A percentile compares a stretch with the other conserved stretches of the same genome.
phyloP scores from a whole-genome alignment of 306 rosid genomes.

The Mimosa bimucronata region DNA sequence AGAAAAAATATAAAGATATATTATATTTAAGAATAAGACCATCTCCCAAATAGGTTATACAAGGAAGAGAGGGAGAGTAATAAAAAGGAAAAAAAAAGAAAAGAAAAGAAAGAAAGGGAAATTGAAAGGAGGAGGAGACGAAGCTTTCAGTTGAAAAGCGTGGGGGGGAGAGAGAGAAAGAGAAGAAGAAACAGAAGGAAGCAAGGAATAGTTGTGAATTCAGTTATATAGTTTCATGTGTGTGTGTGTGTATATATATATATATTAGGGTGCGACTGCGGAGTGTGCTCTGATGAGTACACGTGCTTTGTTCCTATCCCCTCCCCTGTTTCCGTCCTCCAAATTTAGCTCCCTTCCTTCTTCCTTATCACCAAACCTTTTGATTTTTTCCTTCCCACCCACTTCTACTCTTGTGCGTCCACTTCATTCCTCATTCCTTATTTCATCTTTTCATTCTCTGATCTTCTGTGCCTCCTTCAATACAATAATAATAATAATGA shows the following conservation, averaged over 20 bases:
- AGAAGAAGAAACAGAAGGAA: constrained; percentile 39
- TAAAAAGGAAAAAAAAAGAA: too few relatives aligned
- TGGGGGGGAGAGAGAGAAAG: background rate
- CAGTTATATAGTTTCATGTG: constrained; percentile 40
- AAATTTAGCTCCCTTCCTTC: constrained; percentile 51
- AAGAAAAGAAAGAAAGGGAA: too few relatives aligned
- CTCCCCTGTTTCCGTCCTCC: constrained; percentile 44
- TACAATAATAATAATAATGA: too few relatives aligned
- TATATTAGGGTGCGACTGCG: constrained; percentile 30
- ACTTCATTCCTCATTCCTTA: background rate
- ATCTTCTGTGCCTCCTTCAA: constrained; percentile 27
- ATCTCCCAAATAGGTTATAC: too few relatives aligned
- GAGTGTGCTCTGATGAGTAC: constrained; percentile 56
- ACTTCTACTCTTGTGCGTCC: background rate
- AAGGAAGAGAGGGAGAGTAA: too few relatives aligned
- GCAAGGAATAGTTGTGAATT: constrained; percentile 59
- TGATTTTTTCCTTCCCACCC: constrained; percentile 23
- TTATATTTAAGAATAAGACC: too few relatives aligned
- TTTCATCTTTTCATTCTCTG: background rate
- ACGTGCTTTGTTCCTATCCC: constrained; percentile 52
- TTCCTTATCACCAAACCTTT: constrained; percentile 35
- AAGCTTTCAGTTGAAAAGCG: constrained; percentile 25
- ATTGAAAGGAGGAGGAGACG: too few relatives aligned
- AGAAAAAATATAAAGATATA: too few relatives aligned
- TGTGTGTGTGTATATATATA: too few relatives aligned